Conservation (phyloP, 2,329 filamentous ascomycete genomes). For the Ascochyta rabiei region DNA sequence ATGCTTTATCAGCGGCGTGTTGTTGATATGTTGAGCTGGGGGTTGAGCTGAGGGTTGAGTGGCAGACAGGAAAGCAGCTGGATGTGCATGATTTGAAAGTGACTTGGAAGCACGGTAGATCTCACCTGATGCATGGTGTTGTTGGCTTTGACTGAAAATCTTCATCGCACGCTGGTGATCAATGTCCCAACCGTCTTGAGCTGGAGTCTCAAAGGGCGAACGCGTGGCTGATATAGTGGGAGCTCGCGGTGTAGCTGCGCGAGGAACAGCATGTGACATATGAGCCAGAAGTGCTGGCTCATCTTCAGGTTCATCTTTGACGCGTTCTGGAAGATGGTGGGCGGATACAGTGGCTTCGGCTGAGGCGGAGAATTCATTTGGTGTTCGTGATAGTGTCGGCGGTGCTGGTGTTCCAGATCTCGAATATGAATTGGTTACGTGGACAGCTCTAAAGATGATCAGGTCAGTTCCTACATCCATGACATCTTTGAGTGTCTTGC, state of each 20-base stretch:
- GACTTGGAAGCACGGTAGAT: too few species aligned
- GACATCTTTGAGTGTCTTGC: conserved; percentile 1
- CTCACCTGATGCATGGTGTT: background rate
- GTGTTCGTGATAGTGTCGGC: background rate
- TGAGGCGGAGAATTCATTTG: background rate
- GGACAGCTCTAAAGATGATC: conserved; percentile 4
- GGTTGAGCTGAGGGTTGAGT: background rate
- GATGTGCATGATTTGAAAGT: background rate
- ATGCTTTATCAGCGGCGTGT: background rate
- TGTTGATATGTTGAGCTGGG: background rate
- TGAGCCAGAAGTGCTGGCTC: background rate
- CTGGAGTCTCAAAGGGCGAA: background rate
- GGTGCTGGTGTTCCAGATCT: background rate
- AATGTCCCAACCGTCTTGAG: background rate
- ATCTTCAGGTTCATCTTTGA: background rate
- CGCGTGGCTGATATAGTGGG: background rate
- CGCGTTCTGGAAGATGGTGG: background rate
- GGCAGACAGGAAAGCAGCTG: background rate
- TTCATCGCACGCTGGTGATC: too few species aligned
- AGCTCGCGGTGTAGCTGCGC: background rate
- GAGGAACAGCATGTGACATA: background rate
- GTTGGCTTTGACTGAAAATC: too few species aligned
- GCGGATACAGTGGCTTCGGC: background rate
- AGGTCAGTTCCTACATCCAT: background rate
- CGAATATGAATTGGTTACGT: background rate